Evolutionary conservation across 1,139 yeast genomes (phyloP).

Genomic region (Schwanniomyces etchellsii): DNA sequence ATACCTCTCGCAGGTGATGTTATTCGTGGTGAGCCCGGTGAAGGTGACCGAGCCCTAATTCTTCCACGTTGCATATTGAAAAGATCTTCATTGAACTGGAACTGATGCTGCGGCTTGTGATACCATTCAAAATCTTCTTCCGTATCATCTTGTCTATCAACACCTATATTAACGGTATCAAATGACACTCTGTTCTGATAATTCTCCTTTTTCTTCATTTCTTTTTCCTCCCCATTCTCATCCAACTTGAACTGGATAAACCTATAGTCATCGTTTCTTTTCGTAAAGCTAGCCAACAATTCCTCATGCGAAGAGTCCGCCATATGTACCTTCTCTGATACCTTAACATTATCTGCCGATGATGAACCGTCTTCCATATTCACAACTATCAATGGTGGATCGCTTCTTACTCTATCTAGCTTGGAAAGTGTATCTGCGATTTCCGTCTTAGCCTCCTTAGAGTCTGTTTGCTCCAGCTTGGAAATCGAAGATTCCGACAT

Average conservation of each 20-base stretch:
- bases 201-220: constrained; percentile 7
- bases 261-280: constrained; percentile 18
- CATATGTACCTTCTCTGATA: too few relatives aligned
- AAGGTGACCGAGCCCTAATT: constrained; percentile 12
- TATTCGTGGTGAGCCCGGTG: constrained; percentile 7
- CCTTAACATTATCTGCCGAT: too few relatives aligned
- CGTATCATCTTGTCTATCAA: constrained; percentile 4
- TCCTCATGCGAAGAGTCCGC: constrained; percentile 15
- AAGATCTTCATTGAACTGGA: constrained; percentile 1
- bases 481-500: too few relatives aligned
- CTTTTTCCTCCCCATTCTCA: constrained; percentile 6
- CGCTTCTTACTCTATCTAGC: too few relatives aligned
- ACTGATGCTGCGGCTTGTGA: background rate
- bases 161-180: constrained; percentile 17
- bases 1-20: constrained; percentile 2
- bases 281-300: constrained; percentile 16
- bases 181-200: constrained; percentile 17
- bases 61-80: constrained; percentile 10
- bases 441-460: too few relatives aligned
- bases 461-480: too few relatives aligned
- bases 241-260: constrained; percentile 14
- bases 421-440: too few relatives aligned
- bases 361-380: too few relatives aligned
- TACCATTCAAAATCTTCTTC: constrained; percentile 3
- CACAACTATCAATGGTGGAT: background rate